A percentile compares a stretch with the other conserved stretches of the same genome.
Conservation (phyloP, 2,329 filamentous ascomycete species). For the Penicillium aurantiogriseum region DNA sequence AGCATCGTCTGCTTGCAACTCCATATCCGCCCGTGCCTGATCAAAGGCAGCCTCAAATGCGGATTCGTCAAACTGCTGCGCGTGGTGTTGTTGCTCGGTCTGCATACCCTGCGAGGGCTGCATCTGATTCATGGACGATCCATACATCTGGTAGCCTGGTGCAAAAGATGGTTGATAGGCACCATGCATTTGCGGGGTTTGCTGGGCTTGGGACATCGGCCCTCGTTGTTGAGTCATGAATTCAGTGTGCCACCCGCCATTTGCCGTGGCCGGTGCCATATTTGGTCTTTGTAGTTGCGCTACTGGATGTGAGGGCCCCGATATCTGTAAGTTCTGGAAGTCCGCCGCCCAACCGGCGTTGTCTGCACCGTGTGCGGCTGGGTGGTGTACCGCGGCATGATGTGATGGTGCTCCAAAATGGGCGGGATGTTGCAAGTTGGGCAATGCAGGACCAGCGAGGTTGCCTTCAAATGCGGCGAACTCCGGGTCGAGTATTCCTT, state of each 20-base stretch:
- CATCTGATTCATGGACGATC: constrained; percentile 20
- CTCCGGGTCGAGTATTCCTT: constrained; percentile 61
- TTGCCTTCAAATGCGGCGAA: constrained; percentile 65
- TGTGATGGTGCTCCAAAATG: constrained; percentile 29
- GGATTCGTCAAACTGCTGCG: constrained; percentile 43
- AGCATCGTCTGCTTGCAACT: constrained; percentile 24
- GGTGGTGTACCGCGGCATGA: constrained; percentile 24
- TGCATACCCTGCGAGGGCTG: constrained; percentile 27
- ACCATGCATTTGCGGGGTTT: constrained; percentile 12
- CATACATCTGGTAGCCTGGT: constrained; percentile 27
- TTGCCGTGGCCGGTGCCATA: constrained; percentile 34
- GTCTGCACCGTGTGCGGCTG: constrained; percentile 8
- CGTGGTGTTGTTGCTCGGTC: constrained; percentile 23
- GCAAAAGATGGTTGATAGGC: constrained; percentile 34
- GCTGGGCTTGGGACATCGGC: constrained; percentile 23
- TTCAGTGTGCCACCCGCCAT: constrained; percentile 60
- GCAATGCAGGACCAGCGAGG: constrained; percentile 31
- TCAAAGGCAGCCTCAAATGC: constrained; percentile 48
- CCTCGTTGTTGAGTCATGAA: constrained; percentile 49
- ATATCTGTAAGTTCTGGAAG: constrained; percentile 47
- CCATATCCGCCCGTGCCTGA: constrained; percentile 41
- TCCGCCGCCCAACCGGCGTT: constrained; percentile 45
- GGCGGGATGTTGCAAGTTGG: constrained; percentile 39
- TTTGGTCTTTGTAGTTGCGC: constrained; percentile 49
- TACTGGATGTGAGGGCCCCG: constrained; percentile 43